A percentile compares a stretch with the other conserved stretches of the same genome.
These are phyloP conservation scores for Yamadazyma friedrichii DNA, from an alignment of 1,139 yeast genomes.

Conservation along the genomic window DNA sequence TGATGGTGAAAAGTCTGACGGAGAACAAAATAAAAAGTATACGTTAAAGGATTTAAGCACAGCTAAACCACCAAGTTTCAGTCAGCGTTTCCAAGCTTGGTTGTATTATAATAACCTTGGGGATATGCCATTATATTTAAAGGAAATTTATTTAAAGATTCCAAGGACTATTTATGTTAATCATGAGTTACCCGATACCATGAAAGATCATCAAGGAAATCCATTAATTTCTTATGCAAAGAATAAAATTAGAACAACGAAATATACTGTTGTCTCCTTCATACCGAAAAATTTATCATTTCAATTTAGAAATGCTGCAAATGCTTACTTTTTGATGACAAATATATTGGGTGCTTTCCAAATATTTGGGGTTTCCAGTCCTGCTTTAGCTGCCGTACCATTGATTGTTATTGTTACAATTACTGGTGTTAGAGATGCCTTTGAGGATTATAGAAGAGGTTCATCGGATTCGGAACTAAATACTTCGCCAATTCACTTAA, in stretches of 20 bases:
- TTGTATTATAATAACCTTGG: constrained; percentile 33
- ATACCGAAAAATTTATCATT: constrained; percentile 76
- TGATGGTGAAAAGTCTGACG: neutral
- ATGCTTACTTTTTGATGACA: constrained; percentile 77
- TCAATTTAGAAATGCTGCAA: constrained; percentile 90
- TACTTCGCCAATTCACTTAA: constrained; percentile 78
- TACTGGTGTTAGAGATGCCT: constrained; percentile 89
- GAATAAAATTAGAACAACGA: constrained; percentile 93
- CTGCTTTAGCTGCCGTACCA: constrained; percentile 91
- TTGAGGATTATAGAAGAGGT: constrained; percentile 89
- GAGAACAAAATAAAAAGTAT: constrained; percentile 1
- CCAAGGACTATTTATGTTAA: constrained; percentile 43
- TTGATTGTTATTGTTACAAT: constrained; percentile 85
- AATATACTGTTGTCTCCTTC: constrained; percentile 87
- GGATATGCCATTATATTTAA: constrained; percentile 34
- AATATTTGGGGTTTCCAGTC: constrained; percentile 87
- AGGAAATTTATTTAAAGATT: constrained; percentile 32
- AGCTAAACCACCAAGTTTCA: constrained; percentile 34
- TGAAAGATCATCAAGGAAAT: constrained; percentile 47
- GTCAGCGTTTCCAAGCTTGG: constrained; percentile 25
- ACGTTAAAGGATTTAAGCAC: constrained; percentile 22
- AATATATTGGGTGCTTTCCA: constrained; percentile 84
- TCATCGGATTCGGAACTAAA: constrained; percentile 80
- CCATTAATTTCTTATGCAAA: constrained; percentile 65
- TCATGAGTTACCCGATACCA: constrained; percentile 30